phyloP scores from a whole-genome alignment of 352 stramenopile genomes.

The Phytophthora agathidicida region DNA sequence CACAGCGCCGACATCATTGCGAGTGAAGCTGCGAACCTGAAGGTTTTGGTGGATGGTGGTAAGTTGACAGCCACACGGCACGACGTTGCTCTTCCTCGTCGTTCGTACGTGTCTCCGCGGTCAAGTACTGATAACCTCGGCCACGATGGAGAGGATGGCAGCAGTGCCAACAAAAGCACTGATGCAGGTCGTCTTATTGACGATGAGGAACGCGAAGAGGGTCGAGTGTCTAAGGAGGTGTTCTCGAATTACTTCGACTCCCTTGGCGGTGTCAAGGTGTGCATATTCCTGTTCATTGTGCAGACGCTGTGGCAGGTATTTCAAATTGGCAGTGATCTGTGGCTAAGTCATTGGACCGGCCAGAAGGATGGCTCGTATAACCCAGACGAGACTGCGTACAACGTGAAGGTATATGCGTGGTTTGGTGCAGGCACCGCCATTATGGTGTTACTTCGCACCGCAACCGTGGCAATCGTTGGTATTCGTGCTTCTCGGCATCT shows the following conservation, averaged over 20 bases:
- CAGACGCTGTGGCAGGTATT: conserved; percentile 42
- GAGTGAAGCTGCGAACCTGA: conserved; percentile 33
- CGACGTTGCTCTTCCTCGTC: conserved; percentile 7
- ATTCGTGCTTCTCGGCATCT: conserved; percentile 57
- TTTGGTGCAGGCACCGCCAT: conserved; percentile 30
- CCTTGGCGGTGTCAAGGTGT: conserved; percentile 40
- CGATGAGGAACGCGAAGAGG: conserved; percentile 51
- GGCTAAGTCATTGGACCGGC: conserved; percentile 45
- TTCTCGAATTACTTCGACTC: conserved; percentile 49
- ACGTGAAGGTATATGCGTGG: conserved; percentile 43
- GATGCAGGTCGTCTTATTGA: conserved; percentile 32
- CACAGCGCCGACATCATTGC: conserved; percentile 77
- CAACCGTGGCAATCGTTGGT: conserved; percentile 42
- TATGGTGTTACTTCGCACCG: conserved; percentile 39
- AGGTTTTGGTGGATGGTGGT: conserved; percentile 34
- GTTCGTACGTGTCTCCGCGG: conserved; percentile 16
- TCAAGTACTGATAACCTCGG: not conserved
- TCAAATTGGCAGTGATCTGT: conserved; percentile 43
- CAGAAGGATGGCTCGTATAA: too few relatives aligned
- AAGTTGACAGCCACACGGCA: conserved; percentile 19
- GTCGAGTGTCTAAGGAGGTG: conserved; percentile 47
- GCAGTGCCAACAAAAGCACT: conserved; percentile 2
- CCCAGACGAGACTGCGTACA: conserved; percentile 23
- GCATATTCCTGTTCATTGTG: conserved; percentile 18
- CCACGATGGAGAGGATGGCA: conserved; percentile 3